These are phyloP conservation scores for Boletellus ananiceps DNA, from an alignment of 768 basidiomycete species.

Conservation along the genomic window DNA sequence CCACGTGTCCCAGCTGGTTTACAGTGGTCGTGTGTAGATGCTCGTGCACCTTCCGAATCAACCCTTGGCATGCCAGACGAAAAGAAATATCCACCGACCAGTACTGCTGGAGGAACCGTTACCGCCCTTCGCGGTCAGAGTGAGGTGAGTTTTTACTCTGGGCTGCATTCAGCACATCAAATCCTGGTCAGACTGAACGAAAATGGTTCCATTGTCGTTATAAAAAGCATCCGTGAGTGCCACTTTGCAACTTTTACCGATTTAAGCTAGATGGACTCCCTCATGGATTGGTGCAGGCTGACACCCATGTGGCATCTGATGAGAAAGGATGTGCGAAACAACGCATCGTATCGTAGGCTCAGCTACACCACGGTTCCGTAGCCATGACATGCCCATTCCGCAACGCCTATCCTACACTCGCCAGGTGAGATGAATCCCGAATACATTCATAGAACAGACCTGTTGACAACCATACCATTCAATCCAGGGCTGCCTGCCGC, in stretches of 20 bases:
- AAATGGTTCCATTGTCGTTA: background rate
- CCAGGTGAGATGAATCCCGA: conserved; percentile 5
- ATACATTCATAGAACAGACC: conserved; percentile 1
- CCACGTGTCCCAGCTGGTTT: conserved; percentile 1
- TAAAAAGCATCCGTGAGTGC: conserved; percentile 11
- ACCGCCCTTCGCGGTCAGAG: background rate
- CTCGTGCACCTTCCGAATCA: background rate
- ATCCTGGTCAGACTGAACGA: conserved; percentile 1
- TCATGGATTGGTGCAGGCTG: conserved; percentile 7
- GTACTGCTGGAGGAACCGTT: background rate
- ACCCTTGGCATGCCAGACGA: conserved; percentile 1
- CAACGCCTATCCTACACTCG: background rate
- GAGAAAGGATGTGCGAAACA: background rate
- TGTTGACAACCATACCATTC: background rate
- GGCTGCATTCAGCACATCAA: background rate
- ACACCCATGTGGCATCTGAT: background rate
- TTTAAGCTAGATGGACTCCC: conserved; percentile 16
- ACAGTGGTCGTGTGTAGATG: background rate
- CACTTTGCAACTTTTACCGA: conserved; percentile 7
- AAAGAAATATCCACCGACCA: conserved; percentile 10
- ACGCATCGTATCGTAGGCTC: background rate
- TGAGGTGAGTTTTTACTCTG: background rate
- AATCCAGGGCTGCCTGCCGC: background rate
- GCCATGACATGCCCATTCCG: background rate
- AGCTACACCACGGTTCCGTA: background rate